Evolutionary conservation across 2,329 filamentous ascomycete genomes (phyloP), one percentile per base, ranked within the genome.

Genomic region (Nigrospora sphaerica): DNA sequence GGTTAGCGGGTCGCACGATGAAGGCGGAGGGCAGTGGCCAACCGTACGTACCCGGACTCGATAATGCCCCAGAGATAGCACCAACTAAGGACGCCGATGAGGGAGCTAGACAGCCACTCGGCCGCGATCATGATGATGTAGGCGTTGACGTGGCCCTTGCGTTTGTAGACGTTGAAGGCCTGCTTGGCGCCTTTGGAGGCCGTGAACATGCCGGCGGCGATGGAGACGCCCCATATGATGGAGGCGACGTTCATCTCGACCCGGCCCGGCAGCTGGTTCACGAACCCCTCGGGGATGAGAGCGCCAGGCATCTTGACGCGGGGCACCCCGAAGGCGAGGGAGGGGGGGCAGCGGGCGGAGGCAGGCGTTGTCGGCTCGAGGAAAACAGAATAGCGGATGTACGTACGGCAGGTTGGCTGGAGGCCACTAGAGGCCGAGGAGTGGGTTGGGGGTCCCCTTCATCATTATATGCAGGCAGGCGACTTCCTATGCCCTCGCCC

Each of bases 81-180:
- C 58, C 59, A 67, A 23, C 50, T 55, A 2, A 60, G 40, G 6
- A 63, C 44, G 11, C 55, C 52, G 40, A 62, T 62, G 7, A 50
- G 37, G 2, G 59, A 19, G 46, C 56, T 62, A 2, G 57, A 54
- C 4, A 54, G 5, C 40, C 61, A 54, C 45, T 66, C 62, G 12
- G 54, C 28, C 63, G 64, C 67, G 38, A 67, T 57, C 63, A 64
- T 61, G 46, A 56, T 52, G 10, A 66, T 51, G 41, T 67, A 68
- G 19, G 53, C 47, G n/a, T 55, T 60, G 35, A 56, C 49, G 2
- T 52, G 42, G 17, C 58, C 49, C 47, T 55, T 61, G 14, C 57
- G 49, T 32, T 52, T 49, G 16, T 50, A 47, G 17, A 60, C 51
- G 16, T 47, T 40, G 28, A 48, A 48, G 3, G 61, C 62, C 44